Percentiles rank a stretch among this genome's conserved stretches.
phyloP scores from a whole-genome alignment of 257 asterid genomes.

The Sherardia arvensis region DNA sequence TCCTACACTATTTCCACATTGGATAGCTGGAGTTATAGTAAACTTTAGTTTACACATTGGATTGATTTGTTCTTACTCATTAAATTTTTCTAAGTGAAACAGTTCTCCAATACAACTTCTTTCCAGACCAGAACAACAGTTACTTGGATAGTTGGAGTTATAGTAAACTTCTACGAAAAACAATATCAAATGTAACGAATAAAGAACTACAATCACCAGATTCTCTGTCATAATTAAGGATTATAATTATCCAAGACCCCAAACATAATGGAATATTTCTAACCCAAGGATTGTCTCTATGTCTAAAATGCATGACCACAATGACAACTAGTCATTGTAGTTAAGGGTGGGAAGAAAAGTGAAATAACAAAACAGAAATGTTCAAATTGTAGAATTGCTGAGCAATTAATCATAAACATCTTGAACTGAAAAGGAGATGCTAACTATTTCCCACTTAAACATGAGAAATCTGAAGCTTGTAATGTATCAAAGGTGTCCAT shows the following conservation, averaged over 20 bases:
- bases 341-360: background rate
- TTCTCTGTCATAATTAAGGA: background rate
- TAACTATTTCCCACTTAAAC: background rate
- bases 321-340: background rate
- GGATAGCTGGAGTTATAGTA: too few species aligned
- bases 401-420: background rate
- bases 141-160: background rate
- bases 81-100: background rate
- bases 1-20: background rate
- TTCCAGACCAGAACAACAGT: background rate
- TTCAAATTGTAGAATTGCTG: too few species aligned
- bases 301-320: background rate
- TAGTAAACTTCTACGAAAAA: background rate
- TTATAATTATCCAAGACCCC: background rate
- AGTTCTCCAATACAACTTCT: background rate
- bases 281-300: background rate
- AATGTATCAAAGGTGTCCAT: background rate
- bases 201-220: background rate
- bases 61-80: background rate
- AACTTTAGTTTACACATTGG: background rate
- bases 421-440: background rate
- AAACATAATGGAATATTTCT: background rate
- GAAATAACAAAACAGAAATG: background rate
- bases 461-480: background rate
- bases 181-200: background rate